phyloP scores from a whole-genome alignment of 805 yeast genomes.

The Pichia ethanolica region DNA sequence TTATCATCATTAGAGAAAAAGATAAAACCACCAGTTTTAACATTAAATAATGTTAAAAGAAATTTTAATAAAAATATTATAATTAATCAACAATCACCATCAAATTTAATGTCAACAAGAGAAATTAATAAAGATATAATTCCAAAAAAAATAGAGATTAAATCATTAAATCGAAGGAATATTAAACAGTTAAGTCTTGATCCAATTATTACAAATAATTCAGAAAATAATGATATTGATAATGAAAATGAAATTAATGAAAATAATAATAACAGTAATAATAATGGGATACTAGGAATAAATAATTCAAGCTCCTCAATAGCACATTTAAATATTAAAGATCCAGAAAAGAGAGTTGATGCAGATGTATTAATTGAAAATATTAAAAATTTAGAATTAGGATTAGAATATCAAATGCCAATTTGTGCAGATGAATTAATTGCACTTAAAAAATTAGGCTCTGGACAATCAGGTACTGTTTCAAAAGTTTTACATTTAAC shows the following conservation, averaged over 20 bases:
- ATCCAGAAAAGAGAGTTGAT: slow-evolving; percentile 26
- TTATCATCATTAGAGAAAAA: not conserved
- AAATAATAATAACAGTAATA: too few relatives aligned
- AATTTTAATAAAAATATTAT: slow-evolving; percentile 2
- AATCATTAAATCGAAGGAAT: slow-evolving; percentile 49
- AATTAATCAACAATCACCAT: slow-evolving; percentile 7
- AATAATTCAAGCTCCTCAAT: not conserved
- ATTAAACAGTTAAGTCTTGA: slow-evolving; percentile 47
- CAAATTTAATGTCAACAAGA: slow-evolving; percentile 9
- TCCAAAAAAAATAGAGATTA: slow-evolving; percentile 16
- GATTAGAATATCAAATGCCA: slow-evolving; percentile 46
- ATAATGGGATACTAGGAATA: not conserved
- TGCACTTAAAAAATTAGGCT: slow-evolving; percentile 70
- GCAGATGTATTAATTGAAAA: slow-evolving; percentile 35
- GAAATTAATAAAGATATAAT: not conserved
- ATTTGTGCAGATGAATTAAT: slow-evolving; percentile 62
- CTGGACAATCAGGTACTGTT: slow-evolving; percentile 93
- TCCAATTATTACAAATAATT: slow-evolving; percentile 1
- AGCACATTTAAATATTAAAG: slow-evolving; percentile 13
- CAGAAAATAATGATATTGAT: not conserved
- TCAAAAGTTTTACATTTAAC: slow-evolving; percentile 84
- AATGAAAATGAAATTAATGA: too few relatives aligned
- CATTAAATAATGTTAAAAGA: not conserved
- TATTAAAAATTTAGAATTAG: slow-evolving; percentile 43
- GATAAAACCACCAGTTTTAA: not conserved